These are phyloP conservation scores for Dillenia turbinata DNA, from an alignment of 164 flowering plant genomes.

Conservation along the genomic window DNA sequence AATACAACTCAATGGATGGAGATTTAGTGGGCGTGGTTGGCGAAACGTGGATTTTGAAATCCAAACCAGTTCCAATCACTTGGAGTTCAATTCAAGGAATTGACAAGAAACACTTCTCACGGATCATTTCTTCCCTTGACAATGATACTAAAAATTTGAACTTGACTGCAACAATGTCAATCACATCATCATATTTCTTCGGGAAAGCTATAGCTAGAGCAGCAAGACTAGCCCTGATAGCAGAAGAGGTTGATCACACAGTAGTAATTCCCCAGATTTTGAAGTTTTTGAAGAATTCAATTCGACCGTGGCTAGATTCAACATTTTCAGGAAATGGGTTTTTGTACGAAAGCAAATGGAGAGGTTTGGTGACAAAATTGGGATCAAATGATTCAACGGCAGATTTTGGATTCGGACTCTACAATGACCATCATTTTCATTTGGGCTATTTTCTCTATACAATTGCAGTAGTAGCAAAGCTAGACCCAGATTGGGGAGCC, in stretches of 20 bases:
- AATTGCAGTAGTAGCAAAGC: conserved; percentile 61
- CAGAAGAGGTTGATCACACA: conserved; percentile 64
- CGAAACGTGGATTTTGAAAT: conserved; percentile 63
- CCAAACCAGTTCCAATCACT: conserved; percentile 54
- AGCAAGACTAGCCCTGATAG: conserved; percentile 83
- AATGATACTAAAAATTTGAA: conserved; percentile 57
- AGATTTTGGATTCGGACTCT: conserved; percentile 88
- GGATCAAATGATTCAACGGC: conserved; percentile 67
- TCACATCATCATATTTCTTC: conserved; percentile 73
- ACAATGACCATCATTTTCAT: conserved; percentile 88
- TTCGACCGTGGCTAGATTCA: conserved; percentile 89
- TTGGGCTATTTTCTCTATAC: conserved; percentile 84
- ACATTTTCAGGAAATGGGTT: conserved; percentile 72
- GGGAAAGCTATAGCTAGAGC: conserved; percentile 87
- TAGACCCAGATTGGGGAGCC: conserved; percentile 68
- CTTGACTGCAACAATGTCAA: conserved; percentile 29
- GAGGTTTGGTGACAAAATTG: conserved; percentile 71
- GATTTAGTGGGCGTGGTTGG: conserved; percentile 92
- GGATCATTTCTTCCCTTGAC: conserved; percentile 47
- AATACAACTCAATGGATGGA: conserved; percentile 80
- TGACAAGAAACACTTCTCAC: conserved; percentile 34
- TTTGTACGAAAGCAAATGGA: conserved; percentile 76
- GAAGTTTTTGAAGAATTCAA: conserved; percentile 52
- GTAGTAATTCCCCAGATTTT: conserved; percentile 53
- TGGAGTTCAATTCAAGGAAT: conserved; percentile 82